phyloP scores from a whole-genome alignment of 371 early-diverging fungal genomes.

The Cladochytrium tenue region DNA sequence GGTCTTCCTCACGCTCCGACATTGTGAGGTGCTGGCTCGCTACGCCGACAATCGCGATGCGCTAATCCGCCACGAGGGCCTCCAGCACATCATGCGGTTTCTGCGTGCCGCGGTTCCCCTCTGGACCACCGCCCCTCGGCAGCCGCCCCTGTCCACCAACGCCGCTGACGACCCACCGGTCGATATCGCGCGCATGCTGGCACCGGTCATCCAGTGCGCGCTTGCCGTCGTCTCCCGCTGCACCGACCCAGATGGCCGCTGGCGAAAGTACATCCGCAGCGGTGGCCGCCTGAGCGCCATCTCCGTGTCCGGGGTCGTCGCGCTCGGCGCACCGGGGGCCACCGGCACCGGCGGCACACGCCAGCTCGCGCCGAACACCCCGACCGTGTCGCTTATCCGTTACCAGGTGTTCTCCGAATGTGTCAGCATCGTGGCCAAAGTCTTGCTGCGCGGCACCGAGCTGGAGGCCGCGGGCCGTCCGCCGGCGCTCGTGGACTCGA shows the following conservation, averaged over 20 bases:
- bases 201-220: neutral
- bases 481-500: neutral
- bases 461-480: neutral
- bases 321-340: neutral
- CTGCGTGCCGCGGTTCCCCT: conserved; percentile 3
- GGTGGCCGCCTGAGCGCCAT: neutral
- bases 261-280: neutral
- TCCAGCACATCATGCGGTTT: conserved; percentile 11
- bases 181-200: conserved; percentile 5
- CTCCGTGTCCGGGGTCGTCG: neutral
- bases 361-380: neutral
- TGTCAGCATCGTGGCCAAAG: neutral
- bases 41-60: conserved; percentile 35
- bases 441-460: neutral
- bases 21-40: conserved; percentile 33
- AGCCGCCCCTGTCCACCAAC: no score
- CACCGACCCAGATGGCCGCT: neutral
- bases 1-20: conserved; percentile 4
- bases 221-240: conserved; percentile 4
- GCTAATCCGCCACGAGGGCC: conserved; percentile 26
- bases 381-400: neutral
- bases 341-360: neutral
- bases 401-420: neutral
- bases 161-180: neutral
- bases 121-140: no score